phyloP scores from a whole-genome alignment of 768 basidiomycete species.

The Tricholoma furcatifolium region DNA sequence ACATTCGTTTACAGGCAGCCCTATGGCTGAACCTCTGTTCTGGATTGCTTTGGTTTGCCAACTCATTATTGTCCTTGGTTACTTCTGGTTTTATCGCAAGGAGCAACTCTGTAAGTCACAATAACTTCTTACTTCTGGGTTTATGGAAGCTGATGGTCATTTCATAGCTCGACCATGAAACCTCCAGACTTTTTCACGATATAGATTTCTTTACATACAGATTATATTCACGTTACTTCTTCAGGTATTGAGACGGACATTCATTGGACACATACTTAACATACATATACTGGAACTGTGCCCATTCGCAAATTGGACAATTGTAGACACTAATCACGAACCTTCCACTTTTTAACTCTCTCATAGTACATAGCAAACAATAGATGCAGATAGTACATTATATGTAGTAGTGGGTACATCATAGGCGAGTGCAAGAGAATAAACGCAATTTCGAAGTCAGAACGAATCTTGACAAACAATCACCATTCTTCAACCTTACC shows the following conservation, averaged over 20 bases:
- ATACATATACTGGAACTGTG: background rate
- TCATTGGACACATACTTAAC: slow-evolving; percentile 11
- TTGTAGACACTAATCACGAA: background rate
- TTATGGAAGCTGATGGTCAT: background rate
- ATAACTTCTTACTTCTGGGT: background rate
- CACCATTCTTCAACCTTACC: background rate
- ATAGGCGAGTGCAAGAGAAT: too few species aligned
- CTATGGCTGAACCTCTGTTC: slow-evolving; percentile 82
- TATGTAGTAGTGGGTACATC: too few species aligned
- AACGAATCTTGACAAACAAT: background rate
- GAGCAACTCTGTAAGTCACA: slow-evolving; percentile 78
- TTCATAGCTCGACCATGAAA: slow-evolving; percentile 38
- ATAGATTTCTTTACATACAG: slow-evolving; percentile 6
- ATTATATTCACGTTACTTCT: background rate
- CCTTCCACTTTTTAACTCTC: too few species aligned
- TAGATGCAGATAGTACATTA: too few species aligned
- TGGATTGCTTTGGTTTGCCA: slow-evolving; percentile 85
- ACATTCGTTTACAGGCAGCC: slow-evolving; percentile 51
- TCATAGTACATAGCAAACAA: too few species aligned
- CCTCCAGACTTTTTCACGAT: slow-evolving; percentile 11
- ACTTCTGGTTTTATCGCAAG: slow-evolving; percentile 97
- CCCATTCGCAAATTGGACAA: background rate
- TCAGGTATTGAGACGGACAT: slow-evolving; percentile 7
- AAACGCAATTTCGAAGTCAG: background rate
- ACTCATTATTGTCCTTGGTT: slow-evolving; percentile 83